Base-by-base conservation (phyloP, 164 flowering plant genomes). In the Hamamelis virginiana region DNA sequence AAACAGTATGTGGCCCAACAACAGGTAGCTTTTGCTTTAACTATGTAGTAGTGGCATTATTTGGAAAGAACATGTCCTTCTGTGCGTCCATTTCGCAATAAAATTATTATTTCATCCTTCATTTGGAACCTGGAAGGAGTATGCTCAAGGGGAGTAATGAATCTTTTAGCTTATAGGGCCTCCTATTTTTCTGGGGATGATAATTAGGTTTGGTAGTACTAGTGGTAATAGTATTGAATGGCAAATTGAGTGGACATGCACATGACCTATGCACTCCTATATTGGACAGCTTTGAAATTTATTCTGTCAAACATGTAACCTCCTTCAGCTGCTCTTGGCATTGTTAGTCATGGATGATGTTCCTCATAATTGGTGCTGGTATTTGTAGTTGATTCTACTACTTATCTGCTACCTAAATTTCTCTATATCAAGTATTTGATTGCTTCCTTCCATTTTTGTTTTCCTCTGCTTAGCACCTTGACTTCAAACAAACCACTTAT, bases 1-100 rank as follows among this genome's bases (percentile, higher is more conserved):
- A 88, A 86, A 82, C 78, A 86, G 59, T 90, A 90, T 76, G 81
- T 90, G 62, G 80, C 89, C 57, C 78, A 86, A 74, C 83, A 81
- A 82, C 95, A 89, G 96, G 98, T 94, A 78, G 14, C 11, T 53
- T 61, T 69, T 64, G 16, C 59, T 25, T 55, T 56, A 50, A 33
- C 53, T n/a, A 57, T 58, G 16, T 41, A 19, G 16, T 18, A 38
- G 13, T 26, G 14, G 14, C 22, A 21, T 15, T 23, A 33, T 33
- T 48, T 47, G 47, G 25, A 18, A 45, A 46, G 6, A 46, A 16
- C 50, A 25, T 14, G 1, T 5, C 18, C 23, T 28, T 64, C 9
- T 6, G 27, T 52, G 18, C 52, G 45, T 28, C 28, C 9, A 62
- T 52, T 62, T 62, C 3, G 4, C 23, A 1, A 22, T 26, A 21